These are phyloP conservation scores for Mucor piriformis DNA, from an alignment of 371 early-diverging fungal genomes.

Conservation along the genomic window DNA sequence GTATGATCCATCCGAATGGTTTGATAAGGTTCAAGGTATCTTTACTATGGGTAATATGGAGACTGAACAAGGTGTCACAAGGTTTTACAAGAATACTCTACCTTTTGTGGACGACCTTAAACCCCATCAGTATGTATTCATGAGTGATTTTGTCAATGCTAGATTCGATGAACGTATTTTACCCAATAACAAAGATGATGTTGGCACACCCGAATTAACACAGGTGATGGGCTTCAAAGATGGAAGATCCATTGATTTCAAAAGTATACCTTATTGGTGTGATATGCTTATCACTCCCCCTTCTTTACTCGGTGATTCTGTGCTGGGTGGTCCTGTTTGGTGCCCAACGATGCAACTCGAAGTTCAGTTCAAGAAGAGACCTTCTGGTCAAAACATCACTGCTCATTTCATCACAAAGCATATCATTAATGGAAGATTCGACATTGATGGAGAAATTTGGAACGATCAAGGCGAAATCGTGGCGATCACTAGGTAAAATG, in stretches of 20 bases:
- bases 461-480: slow-evolving; percentile 36
- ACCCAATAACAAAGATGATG: background rate
- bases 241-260: slow-evolving; percentile 41
- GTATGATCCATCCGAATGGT: slow-evolving; percentile 29
- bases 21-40: slow-evolving; percentile 35
- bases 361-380: slow-evolving; percentile 46
- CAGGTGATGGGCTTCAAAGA: slow-evolving; percentile 40
- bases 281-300: slow-evolving; percentile 53
- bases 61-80: slow-evolving; percentile 39
- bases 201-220: slow-evolving; percentile 40
- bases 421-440: slow-evolving; percentile 47
- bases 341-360: slow-evolving; percentile 54
- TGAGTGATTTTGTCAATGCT: background rate
- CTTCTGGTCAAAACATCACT: slow-evolving; percentile 30
- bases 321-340: slow-evolving; percentile 39
- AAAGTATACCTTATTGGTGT: slow-evolving; percentile 46
- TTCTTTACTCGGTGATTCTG: slow-evolving; percentile 28
- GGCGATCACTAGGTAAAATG: slow-evolving; percentile 39
- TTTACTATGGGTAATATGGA: slow-evolving; percentile 52
- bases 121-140: too few relatives aligned
- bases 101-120: background rate
- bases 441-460: slow-evolving; percentile 47
- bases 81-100: too few relatives aligned
- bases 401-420: slow-evolving; percentile 40
- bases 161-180: slow-evolving; percentile 11